Evolutionary conservation across 2,329 filamentous ascomycete genomes (phyloP).

Genomic region (Massarina eburnea): DNA sequence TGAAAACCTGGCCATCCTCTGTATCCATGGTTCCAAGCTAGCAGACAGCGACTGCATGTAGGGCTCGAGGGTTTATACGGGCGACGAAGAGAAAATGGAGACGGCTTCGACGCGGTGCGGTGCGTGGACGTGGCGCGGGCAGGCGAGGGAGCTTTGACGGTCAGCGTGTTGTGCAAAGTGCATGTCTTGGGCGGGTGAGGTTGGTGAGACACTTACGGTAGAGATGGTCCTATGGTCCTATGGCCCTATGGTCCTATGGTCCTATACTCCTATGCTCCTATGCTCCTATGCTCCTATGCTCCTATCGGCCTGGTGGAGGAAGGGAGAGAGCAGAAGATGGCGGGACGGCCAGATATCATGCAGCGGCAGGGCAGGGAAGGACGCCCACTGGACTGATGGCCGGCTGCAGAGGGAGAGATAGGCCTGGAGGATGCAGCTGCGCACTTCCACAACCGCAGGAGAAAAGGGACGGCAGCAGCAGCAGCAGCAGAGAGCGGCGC

Average conservation of each 20-base stretch:
- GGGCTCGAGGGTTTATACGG: constrained; percentile 15
- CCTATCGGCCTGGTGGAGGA: constrained; percentile 32
- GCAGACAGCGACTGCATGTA: constrained; percentile 39
- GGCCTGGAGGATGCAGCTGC: background rate
- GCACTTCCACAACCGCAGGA: background rate
- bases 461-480: background rate
- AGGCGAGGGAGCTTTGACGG: background rate
- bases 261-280: too few species aligned
- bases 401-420: constrained; percentile 27
- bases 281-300: too few species aligned
- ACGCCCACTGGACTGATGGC: constrained; percentile 28
- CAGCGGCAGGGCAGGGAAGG: constrained; percentile 33
- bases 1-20: constrained; percentile 86
- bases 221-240: too few species aligned
- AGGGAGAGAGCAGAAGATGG: constrained; percentile 29
- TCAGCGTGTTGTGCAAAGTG: background rate
- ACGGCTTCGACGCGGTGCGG: background rate
- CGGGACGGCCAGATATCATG: constrained; percentile 36
- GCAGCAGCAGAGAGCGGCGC: background rate
- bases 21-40: constrained; percentile 65
- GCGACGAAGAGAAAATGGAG: background rate
- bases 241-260: too few species aligned
- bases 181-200: background rate
- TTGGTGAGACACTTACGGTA: too few species aligned
- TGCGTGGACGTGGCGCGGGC: background rate